Evolutionary conservation across 768 basidiomycete genomes (phyloP).

Genomic region (Dictyophora rubrovolvata): DNA sequence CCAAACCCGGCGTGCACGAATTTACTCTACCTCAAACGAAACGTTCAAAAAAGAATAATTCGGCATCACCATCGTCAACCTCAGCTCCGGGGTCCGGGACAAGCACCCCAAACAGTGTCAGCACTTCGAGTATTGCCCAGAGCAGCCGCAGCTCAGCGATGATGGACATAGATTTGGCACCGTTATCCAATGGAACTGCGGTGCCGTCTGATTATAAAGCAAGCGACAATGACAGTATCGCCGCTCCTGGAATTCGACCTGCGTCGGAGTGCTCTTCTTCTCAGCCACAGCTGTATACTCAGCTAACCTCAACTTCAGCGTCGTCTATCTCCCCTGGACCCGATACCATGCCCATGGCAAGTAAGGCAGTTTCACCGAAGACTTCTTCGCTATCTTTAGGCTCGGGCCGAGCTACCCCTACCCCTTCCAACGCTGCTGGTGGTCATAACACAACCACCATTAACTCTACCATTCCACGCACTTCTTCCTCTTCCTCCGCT

Average conservation of each 20-base stretch:
- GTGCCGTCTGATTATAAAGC: too few relatives aligned
- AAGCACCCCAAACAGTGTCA: not conserved
- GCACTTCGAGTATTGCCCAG: not conserved
- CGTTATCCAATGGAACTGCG: not conserved
- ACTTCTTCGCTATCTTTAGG: not conserved
- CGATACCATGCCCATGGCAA: not conserved
- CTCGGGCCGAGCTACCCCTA: not conserved
- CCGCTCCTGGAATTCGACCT: not conserved
- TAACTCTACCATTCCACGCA: not conserved
- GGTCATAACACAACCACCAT: not conserved
- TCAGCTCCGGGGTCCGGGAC: not conserved
- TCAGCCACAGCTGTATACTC: not conserved
- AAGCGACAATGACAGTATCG: too few relatives aligned
- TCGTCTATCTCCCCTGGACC: not conserved
- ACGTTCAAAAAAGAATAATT: not conserved
- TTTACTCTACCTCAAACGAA: constrained; percentile 32
- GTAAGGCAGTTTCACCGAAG: not conserved
- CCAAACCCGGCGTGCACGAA: constrained; percentile 56
- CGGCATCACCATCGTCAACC: not conserved
- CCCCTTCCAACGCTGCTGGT: not conserved
- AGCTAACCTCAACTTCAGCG: not conserved
- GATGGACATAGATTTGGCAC: not conserved
- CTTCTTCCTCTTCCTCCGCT: not conserved
- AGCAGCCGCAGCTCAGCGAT: not conserved
- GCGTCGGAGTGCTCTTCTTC: not conserved